Evolutionary conservation across 1,284 basidiomycete genomes (phyloP).

Genomic region (Apiotrichum sp.): DNA sequence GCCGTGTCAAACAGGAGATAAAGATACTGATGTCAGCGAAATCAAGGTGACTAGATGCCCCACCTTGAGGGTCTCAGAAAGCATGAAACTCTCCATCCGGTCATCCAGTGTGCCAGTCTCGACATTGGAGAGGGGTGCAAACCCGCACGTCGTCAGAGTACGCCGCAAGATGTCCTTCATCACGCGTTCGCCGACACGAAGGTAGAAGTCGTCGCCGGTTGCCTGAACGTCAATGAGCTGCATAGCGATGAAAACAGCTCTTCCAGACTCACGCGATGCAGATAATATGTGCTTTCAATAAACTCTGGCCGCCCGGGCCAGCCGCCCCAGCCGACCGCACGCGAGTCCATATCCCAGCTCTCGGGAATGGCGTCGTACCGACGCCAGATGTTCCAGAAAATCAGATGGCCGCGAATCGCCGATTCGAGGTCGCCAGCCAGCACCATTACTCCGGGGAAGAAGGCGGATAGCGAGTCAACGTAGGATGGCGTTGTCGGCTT

Average conservation of each 20-base stretch:
- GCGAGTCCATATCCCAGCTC: conserved; percentile 72
- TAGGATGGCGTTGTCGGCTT: conserved; percentile 24
- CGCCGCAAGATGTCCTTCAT: conserved; percentile 67
- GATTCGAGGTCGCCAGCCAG: conserved; percentile 82
- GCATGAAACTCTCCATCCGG: conserved; percentile 85
- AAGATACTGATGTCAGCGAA: conserved; percentile 59
- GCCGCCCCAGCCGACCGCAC: conserved; percentile 66
- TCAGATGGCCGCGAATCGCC: conserved; percentile 76
- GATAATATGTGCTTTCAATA: conserved; percentile 87
- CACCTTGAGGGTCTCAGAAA: conserved; percentile 78
- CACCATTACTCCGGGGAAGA: conserved; percentile 59
- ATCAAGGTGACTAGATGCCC: background rate
- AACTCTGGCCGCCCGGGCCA: conserved; percentile 85
- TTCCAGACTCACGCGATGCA: conserved; percentile 65
- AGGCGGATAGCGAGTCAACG: conserved; percentile 49
- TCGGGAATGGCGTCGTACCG: conserved; percentile 79
- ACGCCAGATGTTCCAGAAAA: conserved; percentile 85
- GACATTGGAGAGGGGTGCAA: conserved; percentile 73
- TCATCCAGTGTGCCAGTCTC: conserved; percentile 68
- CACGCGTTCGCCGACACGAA: conserved; percentile 79
- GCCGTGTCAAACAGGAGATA: conserved; percentile 85
- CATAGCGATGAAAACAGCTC: too few species aligned
- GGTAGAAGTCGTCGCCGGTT: conserved; percentile 82
- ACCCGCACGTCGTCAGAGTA: conserved; percentile 74
- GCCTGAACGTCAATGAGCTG: conserved; percentile 54